These are phyloP conservation scores for Hemerocallis citrina DNA, from an alignment of 106 monocot species.

Conservation along the genomic window DNA sequence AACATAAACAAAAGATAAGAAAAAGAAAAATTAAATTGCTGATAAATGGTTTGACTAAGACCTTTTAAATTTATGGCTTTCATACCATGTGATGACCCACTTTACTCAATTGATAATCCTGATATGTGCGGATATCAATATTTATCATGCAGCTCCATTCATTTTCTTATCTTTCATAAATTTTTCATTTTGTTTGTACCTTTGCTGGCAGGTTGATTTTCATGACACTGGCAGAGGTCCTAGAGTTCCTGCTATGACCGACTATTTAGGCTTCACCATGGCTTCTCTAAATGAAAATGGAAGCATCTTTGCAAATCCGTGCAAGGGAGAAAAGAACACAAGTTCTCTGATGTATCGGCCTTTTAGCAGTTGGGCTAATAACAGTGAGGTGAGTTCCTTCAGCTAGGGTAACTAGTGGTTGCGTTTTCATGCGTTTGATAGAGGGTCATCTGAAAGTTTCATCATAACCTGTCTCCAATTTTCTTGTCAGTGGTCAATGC, in stretches of 20 bases:
- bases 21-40: no score
- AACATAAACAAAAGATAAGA: no score
- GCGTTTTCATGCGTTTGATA: neutral
- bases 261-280: conserved; percentile 97
- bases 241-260: conserved; percentile 97
- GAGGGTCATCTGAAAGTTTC: neutral
- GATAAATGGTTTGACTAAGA: no score
- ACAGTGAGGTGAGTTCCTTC: conserved; percentile 66
- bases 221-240: conserved; percentile 98
- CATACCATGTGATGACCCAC: no score
- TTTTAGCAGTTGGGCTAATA: conserved; percentile 97
- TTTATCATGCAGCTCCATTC: no score
- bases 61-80: no score
- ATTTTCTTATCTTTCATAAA: neutral
- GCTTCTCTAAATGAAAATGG: conserved; percentile 86
- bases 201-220: conserved; percentile 73
- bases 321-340: conserved; percentile 79
- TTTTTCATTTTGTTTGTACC: conserved; percentile 20
- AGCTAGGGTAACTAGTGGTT: neutral
- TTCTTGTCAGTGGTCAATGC: conserved; percentile 83
- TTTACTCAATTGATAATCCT: no score
- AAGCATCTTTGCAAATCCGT: conserved; percentile 89
- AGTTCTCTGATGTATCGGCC: conserved; percentile 99
- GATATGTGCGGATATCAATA: no score
- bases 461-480: conserved; percentile 5